These are phyloP conservation scores for Leccinum subgranulosum DNA, from an alignment of 768 basidiomycete genomes.

Conservation along the genomic window DNA sequence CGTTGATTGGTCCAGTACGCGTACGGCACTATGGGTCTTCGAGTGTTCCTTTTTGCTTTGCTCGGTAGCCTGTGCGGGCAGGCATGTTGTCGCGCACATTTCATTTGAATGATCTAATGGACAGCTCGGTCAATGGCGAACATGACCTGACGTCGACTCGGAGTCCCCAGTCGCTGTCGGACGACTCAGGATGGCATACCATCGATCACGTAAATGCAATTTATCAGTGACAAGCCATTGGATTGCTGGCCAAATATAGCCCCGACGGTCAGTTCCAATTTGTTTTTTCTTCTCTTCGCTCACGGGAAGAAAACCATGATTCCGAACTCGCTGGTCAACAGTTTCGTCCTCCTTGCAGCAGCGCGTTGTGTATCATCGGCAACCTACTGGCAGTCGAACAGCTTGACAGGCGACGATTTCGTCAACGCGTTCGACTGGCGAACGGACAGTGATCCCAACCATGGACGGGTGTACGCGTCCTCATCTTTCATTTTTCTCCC, in stretches of 20 bases:
- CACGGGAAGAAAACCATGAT: not conserved
- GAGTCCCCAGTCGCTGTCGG: not conserved
- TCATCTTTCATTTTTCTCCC: not conserved
- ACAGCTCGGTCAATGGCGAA: not conserved
- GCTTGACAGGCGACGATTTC: slow-evolving; percentile 48
- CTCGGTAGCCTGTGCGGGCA: no score
- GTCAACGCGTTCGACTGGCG: slow-evolving; percentile 32
- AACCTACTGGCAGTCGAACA: slow-evolving; percentile 46
- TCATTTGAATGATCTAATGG: not conserved
- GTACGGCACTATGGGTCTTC: no score
- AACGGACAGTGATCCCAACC: slow-evolving; percentile 28
- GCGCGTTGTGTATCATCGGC: slow-evolving; percentile 29
- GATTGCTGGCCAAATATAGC: not conserved
- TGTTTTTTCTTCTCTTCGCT: not conserved
- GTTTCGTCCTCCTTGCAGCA: slow-evolving; percentile 8
- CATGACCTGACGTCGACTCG: no score
- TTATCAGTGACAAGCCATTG: not conserved
- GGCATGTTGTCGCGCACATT: no score
- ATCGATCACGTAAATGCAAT: not conserved
- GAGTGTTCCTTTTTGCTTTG: no score
- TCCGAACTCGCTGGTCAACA: not conserved
- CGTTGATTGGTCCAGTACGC: no score
- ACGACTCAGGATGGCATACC: not conserved
- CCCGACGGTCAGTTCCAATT: not conserved
- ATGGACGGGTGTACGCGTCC: slow-evolving; percentile 25